Conservation (phyloP, 2,329 filamentous ascomycete species). For the Neospermospora avenae region DNA sequence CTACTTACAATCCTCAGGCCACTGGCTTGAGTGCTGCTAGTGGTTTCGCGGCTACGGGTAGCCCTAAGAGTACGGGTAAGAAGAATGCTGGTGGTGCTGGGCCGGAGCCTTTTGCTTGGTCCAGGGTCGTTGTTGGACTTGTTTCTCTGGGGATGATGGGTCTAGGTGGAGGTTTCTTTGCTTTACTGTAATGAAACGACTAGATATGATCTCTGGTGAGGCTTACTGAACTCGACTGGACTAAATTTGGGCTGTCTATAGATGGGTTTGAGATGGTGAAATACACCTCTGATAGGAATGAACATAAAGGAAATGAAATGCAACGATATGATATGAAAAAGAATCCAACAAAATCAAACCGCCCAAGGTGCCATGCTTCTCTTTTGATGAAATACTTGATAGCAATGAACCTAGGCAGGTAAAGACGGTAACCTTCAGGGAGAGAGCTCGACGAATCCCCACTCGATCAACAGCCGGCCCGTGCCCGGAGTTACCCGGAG, state of each 20-base stretch:
- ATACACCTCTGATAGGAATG: too few relatives aligned
- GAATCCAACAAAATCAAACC: neutral
- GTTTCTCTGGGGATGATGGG: conserved; percentile 25
- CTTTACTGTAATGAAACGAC: conserved; percentile 18
- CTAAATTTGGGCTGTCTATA: neutral
- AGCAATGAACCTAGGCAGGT: too few relatives aligned
- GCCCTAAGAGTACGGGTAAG: conserved; percentile 16
- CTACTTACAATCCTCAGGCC: conserved; percentile 29
- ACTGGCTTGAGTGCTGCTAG: conserved; percentile 29
- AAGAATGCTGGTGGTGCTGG: conserved; percentile 27
- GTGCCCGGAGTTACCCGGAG: neutral
- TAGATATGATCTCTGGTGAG: too few relatives aligned
- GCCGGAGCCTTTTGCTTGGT: conserved; percentile 31
- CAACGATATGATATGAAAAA: neutral
- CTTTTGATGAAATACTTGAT: too few relatives aligned
- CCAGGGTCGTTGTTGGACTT: conserved; percentile 22
- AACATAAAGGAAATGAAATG: neutral
- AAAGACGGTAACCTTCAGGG: too few relatives aligned
- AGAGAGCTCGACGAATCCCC: too few relatives aligned
- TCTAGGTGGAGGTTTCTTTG: conserved; percentile 29
- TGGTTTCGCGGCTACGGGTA: conserved; percentile 24
- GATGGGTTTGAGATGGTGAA: neutral
- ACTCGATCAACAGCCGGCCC: too few relatives aligned
- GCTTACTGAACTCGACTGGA: too few relatives aligned
- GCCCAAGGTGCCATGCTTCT: too few relatives aligned